phyloP scores from a whole-genome alignment of 1,139 yeast species.

The Candida albicans region DNA sequence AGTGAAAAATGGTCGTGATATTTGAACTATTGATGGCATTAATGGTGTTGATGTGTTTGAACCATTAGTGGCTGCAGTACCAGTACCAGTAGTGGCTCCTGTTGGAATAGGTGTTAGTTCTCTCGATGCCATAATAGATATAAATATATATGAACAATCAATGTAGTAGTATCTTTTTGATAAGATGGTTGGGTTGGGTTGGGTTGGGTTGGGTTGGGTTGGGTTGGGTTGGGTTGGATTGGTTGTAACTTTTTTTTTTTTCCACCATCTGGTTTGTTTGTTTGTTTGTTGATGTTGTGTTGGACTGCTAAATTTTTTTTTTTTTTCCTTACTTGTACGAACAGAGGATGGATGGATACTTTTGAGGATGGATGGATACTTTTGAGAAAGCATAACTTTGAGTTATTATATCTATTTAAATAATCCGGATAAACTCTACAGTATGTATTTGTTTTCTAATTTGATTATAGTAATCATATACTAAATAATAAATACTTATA shows the following conservation, averaged over 20 bases:
- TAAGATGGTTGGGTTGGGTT: not conserved
- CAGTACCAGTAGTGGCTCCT: not conserved
- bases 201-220: not conserved
- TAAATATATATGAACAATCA: not conserved
- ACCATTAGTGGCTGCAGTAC: not conserved
- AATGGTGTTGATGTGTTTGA: constrained; percentile 1
- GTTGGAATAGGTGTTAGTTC: constrained; percentile 6
- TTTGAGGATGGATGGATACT: no score
- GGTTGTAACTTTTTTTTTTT: no score
- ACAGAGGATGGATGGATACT: no score
- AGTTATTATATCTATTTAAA: no score
- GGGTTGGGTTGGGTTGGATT: no score
- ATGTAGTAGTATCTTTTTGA: not conserved
- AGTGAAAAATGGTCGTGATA: constrained; percentile 67
- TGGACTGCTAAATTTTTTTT: no score
- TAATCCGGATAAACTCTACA: no score
- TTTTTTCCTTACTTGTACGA: no score
- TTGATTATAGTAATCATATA: not conserved
- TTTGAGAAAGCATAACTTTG: no score
- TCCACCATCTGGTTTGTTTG: no score
- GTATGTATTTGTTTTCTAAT: not conserved
- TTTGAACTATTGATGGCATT: constrained; percentile 35
- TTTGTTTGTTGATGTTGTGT: no score
- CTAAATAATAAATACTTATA: constrained; percentile 1
- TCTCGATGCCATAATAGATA: constrained; percentile 2